A percentile compares a stretch with the other conserved stretches of the same genome.
phyloP scores from a whole-genome alignment of 768 basidiomycete genomes.

The Phanerochaete carnosa region DNA sequence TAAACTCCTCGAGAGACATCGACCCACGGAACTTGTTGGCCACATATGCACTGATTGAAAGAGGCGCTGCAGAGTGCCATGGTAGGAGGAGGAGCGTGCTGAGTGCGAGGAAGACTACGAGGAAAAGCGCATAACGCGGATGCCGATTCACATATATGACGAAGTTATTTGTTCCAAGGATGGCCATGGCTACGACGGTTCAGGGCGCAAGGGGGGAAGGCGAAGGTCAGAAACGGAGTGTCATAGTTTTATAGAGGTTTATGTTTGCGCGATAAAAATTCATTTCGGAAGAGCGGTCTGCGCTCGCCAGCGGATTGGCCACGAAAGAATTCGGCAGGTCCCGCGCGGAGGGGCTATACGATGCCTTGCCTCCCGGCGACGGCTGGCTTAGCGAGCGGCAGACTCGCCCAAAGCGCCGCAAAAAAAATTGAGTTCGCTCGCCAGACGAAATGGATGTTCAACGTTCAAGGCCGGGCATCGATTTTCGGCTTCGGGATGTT shows the following conservation, averaged over 20 bases:
- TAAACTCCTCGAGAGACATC: conserved; percentile 4
- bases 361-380: neutral
- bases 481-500: too few relatives aligned
- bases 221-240: neutral
- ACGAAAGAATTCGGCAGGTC: neutral
- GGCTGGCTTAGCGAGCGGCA: neutral
- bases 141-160: conserved; percentile 2
- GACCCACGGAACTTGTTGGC: conserved; percentile 23
- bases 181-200: neutral
- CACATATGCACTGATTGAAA: neutral
- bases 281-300: neutral
- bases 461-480: too few relatives aligned
- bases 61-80: neutral
- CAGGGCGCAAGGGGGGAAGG: neutral
- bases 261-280: too few relatives aligned
- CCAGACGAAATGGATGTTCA: too few relatives aligned
- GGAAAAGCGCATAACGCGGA: conserved; percentile 9
- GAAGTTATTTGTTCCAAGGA: neutral
- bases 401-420: neutral
- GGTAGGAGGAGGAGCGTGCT: conserved; percentile 10
- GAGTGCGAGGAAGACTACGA: conserved; percentile 9
- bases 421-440: too few relatives aligned
- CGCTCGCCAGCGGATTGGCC: neutral
- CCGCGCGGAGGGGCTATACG: neutral
- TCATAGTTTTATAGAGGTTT: neutral